Evolutionary conservation across 805 yeast species (phyloP).

Genomic region (Kazachstania kunashirensis): DNA sequence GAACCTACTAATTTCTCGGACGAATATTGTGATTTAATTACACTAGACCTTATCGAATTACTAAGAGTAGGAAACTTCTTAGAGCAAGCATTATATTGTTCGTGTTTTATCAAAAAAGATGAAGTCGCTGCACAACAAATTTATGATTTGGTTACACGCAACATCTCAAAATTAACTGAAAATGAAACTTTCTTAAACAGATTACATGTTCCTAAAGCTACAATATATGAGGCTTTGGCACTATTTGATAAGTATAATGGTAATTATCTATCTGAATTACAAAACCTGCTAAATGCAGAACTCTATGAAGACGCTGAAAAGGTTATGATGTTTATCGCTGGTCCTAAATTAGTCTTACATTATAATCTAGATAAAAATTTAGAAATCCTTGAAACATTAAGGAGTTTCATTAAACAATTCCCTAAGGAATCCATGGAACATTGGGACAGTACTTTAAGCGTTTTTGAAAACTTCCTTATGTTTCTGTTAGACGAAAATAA

Average conservation of each 20-base stretch:
- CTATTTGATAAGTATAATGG: conserved; percentile 39
- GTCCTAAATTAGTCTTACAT: conserved; percentile 51
- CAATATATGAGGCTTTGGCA: conserved; percentile 54
- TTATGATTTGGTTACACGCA: conserved; percentile 19
- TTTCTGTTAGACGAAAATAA: conserved; percentile 20
- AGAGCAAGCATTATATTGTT: conserved; percentile 54
- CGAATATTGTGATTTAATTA: conserved; percentile 31
- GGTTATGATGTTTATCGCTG: conserved; percentile 47
- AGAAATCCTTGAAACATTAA: conserved; percentile 33
- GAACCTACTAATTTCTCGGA: conserved; percentile 18
- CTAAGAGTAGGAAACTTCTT: conserved; percentile 39
- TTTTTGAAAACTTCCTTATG: conserved; percentile 43
- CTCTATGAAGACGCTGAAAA: conserved; percentile 55
- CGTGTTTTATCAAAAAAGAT: conserved; percentile 48
- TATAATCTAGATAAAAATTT: conserved; percentile 21
- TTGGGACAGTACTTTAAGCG: conserved; percentile 51
- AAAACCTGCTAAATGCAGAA: conserved; percentile 51
- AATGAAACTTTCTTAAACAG: conserved; percentile 23
- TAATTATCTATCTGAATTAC: conserved; percentile 50
- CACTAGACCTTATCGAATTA: conserved; percentile 41
- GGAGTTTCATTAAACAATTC: conserved; percentile 33
- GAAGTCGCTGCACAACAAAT: conserved; percentile 35
- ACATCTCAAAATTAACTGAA: conserved; percentile 16
- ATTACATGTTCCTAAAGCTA: conserved; percentile 39
- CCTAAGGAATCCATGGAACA: conserved; percentile 36